Conservation (phyloP, 2,329 filamentous ascomycete genomes). For the Penicillium sp. region DNA sequence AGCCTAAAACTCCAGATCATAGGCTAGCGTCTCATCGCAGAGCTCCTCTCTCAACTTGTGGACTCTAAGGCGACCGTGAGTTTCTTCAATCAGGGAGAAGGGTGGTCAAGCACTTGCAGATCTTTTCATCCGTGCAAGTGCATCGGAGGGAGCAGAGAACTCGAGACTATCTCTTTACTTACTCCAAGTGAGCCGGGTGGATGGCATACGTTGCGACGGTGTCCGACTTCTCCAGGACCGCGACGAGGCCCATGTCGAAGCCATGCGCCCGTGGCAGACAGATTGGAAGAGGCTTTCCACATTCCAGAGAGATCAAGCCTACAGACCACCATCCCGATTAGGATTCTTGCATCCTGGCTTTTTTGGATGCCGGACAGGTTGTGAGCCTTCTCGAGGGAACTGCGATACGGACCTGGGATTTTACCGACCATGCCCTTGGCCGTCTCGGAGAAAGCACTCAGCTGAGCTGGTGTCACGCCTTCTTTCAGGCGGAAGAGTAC, state of each 20-base stretch:
- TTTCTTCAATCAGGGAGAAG: neutral
- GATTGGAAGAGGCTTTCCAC: constrained; percentile 33
- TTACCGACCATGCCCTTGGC: constrained; percentile 38
- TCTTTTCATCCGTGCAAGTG: no score
- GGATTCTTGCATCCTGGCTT: neutral
- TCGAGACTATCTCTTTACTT: constrained; percentile 13
- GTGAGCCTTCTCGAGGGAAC: no score
- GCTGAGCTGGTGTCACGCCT: constrained; percentile 29
- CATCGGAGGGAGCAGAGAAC: no score
- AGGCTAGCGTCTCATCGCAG: constrained; percentile 39
- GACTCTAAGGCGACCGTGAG: constrained; percentile 23
- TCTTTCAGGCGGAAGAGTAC: constrained; percentile 42
- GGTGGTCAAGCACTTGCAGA: no score
- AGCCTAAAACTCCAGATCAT: constrained; percentile 36
- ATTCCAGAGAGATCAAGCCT: constrained; percentile 34
- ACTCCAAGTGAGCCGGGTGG: constrained; percentile 45
- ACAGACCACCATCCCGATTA: neutral
- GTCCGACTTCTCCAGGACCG: constrained; percentile 40
- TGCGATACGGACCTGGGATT: constrained; percentile 30
- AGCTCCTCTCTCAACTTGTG: constrained; percentile 37
- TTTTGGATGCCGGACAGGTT: no score
- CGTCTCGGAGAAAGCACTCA: constrained; percentile 27
- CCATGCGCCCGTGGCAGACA: constrained; percentile 41
- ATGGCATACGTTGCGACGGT: constrained; percentile 40
- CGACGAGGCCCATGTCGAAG: constrained; percentile 43